Base-by-base conservation (phyloP, 1,139 yeast genomes). In the Pichia sp. region DNA sequence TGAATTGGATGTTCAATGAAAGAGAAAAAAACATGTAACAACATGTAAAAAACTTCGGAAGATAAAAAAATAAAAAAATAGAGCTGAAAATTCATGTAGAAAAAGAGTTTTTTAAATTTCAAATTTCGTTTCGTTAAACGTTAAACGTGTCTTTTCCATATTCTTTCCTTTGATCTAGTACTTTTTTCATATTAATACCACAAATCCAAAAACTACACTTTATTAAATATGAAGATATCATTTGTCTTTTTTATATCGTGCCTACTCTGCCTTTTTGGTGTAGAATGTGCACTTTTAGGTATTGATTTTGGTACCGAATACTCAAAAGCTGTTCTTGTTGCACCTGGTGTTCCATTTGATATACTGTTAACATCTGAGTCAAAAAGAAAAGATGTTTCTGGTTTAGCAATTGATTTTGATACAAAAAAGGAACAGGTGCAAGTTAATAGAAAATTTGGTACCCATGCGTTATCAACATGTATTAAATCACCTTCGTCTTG, bases 261-360 rank as follows among this genome's bases (percentile, higher is more conserved):
- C 22, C 30, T 22, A 3, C 16, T 45, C 3, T 45, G 48, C 19
- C 10, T 48, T 2, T 42, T 46, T 10, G 18, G 44, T 5, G 52
- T 43, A 13, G 33, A 52, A 28, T 46, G 79, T 10, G 95, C 96
- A 3, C 79, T 93, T 19, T 71, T 93, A 48, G 98, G 97, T 30
- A 74, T 93, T 46, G 99, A 93, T 67, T 84, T 79, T 65, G 99
- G 99, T 51, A 86, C 87, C 55, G 95, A 90, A 64, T 87, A 76
- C 73, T 81, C 93, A 39, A 93, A 95, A 67, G 89, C 96, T 2
- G 88, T 86, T 48, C 73, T 93, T 50, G 85, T 95, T 47, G 96
- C 97, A 0, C 98, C 98, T 0, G 89, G 91, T 11, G 81, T 90
- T 33, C 86, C 91, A 22, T 84, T 90, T 66, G 99, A 93, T 63